Evolutionary conservation across 352 stramenopile species (phyloP).

Genomic region (Phytophthora pinifolia): DNA sequence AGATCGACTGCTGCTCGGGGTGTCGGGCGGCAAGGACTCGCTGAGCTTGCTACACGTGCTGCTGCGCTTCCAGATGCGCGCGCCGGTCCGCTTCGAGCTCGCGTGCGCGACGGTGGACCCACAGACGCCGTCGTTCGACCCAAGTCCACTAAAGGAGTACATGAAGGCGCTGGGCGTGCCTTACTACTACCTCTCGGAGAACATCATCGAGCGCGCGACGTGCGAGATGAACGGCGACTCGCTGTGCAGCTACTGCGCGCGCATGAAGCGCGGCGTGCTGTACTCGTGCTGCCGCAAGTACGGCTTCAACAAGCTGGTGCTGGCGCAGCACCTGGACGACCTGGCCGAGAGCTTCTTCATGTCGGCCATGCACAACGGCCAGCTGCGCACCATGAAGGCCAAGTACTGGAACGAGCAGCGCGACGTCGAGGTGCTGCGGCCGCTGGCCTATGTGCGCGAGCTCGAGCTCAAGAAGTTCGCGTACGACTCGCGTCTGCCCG

Average conservation of each 20-base stretch:
- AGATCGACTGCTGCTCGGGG: slow-evolving; percentile 93
- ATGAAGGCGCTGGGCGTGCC: slow-evolving; percentile 93
- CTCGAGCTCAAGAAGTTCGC: slow-evolving; percentile 88
- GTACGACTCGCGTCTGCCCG: slow-evolving; percentile 87
- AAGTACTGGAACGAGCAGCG: slow-evolving; percentile 96
- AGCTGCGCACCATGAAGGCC: slow-evolving; percentile 98
- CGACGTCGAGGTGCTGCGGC: slow-evolving; percentile 95
- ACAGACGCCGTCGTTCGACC: slow-evolving; percentile 97
- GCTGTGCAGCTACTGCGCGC: slow-evolving; percentile 96
- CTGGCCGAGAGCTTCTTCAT: slow-evolving; percentile 98
- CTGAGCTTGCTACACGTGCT: slow-evolving; percentile 96
- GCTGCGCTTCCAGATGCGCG: slow-evolving; percentile 92
- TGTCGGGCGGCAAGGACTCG: slow-evolving; percentile 98
- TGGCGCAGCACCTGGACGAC: slow-evolving; percentile 98
- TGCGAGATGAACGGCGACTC: slow-evolving; percentile 89
- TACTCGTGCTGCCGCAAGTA: slow-evolving; percentile 95
- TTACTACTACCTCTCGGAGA: slow-evolving; percentile 95
- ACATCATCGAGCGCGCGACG: slow-evolving; percentile 89
- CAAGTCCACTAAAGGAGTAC: slow-evolving; percentile 96
- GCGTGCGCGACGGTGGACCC: slow-evolving; percentile 96
- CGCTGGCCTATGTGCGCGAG: slow-evolving; percentile 96
- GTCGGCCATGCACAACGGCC: slow-evolving; percentile 98
- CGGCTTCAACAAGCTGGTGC: slow-evolving; percentile 93
- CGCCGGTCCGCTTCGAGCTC: slow-evolving; percentile 94
- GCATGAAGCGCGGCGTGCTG: slow-evolving; percentile 97